A percentile compares a stretch with the other conserved stretches of the same genome.
Evolutionary conservation across 75 land plant genomes (phyloP).

Genomic region (Pinus tabuliformis): DNA sequence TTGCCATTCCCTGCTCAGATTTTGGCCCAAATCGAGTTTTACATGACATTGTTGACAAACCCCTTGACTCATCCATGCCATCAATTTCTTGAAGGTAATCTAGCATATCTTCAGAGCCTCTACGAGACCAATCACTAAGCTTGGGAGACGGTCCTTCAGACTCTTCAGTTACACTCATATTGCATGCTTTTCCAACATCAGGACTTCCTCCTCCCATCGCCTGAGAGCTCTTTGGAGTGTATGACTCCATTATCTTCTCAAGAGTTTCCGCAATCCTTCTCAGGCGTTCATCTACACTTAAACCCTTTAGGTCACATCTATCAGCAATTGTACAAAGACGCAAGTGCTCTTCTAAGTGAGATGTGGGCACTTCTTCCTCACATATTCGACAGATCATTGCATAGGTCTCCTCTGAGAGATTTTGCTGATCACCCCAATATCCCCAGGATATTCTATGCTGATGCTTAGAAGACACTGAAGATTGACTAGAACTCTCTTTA

Average conservation of each 20-base stretch:
- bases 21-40: conserved; percentile 96
- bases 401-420: conserved; percentile 49
- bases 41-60: conserved; percentile 64
- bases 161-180: conserved; percentile 68
- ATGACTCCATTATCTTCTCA: conserved; percentile 76
- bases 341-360: conserved; percentile 87
- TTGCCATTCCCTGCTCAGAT: conserved; percentile 80
- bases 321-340: conserved; percentile 90
- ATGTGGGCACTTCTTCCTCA: conserved; percentile 94
- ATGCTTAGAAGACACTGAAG: conserved; percentile 42
- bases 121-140: conserved; percentile 66
- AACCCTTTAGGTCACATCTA: conserved; percentile 90
- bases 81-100: conserved; percentile 81
- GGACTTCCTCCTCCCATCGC: conserved; percentile 66
- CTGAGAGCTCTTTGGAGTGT: conserved; percentile 52
- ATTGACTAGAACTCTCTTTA: conserved; percentile 33
- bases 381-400: conserved; percentile 95
- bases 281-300: conserved; percentile 86
- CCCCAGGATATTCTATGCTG: conserved; percentile 79
- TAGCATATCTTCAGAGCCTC: conserved; percentile 91
- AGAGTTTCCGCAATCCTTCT: conserved; percentile 79
- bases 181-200: conserved; percentile 67
- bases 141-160: conserved; percentile 55
- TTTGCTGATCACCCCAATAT: conserved; percentile 78
- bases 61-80: conserved; percentile 72